Conservation (phyloP, 2,329 filamentous ascomycete species). For the Beauveria medogensis region DNA sequence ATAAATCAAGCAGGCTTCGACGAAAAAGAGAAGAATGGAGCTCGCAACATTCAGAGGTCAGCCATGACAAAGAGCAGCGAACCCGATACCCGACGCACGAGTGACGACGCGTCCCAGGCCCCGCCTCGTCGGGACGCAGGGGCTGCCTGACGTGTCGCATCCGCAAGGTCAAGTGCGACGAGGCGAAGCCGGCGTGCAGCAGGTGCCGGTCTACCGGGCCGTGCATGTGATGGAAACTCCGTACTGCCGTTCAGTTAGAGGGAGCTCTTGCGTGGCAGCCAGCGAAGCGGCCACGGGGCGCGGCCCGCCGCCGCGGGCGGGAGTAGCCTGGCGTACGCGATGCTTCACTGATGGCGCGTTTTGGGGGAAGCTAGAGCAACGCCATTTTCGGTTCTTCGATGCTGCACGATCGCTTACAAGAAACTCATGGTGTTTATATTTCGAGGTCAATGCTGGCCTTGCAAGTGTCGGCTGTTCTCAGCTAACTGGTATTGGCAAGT, state of each 20-base stretch:
- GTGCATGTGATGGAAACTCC: conserved; percentile 1
- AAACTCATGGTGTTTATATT: not conserved
- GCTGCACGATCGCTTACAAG: not conserved
- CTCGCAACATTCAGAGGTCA: not conserved
- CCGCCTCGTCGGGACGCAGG: not conserved
- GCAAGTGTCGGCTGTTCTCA: too few species aligned
- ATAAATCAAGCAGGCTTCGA: not conserved
- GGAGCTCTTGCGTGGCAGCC: not conserved
- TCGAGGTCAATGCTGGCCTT: not conserved
- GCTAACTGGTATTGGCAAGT: not conserved
- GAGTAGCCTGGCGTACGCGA: not conserved
- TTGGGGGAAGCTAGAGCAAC: not conserved
- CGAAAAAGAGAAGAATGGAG: not conserved
- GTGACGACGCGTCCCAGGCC: not conserved
- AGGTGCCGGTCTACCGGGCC: not conserved
- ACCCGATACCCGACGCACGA: not conserved
- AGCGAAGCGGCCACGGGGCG: not conserved
- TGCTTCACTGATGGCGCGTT: conserved; percentile 5
- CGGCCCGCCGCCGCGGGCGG: not conserved
- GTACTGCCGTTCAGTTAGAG: not conserved
- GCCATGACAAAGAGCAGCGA: not conserved
- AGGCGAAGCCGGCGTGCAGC: not conserved
- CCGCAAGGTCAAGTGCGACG: conserved; percentile 8
- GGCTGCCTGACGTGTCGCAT: conserved; percentile 5
- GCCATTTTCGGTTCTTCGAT: not conserved